Conservation (phyloP, 2,329 filamentous ascomycete species). For the Ascosphaera acerosa region DNA sequence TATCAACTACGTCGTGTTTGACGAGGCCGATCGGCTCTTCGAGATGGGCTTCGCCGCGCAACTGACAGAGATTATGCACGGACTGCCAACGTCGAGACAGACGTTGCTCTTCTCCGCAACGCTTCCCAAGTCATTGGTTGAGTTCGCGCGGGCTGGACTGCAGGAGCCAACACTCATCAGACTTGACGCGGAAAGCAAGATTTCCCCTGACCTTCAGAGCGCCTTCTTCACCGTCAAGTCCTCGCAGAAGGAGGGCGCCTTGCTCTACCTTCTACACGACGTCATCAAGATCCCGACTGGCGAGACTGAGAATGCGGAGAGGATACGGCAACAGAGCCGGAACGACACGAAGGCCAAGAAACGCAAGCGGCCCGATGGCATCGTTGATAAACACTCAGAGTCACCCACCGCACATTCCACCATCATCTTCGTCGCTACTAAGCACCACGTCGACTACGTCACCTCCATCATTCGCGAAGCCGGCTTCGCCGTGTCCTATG, state of each 20-base stretch:
- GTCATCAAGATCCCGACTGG: slow-evolving; percentile 75
- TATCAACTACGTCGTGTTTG: slow-evolving; percentile 84
- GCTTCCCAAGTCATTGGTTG: slow-evolving; percentile 74
- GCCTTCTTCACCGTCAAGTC: slow-evolving; percentile 88
- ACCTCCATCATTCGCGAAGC: slow-evolving; percentile 51
- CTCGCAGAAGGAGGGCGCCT: slow-evolving; percentile 75
- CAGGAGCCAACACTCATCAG: slow-evolving; percentile 81
- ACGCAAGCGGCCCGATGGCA: slow-evolving; percentile 24
- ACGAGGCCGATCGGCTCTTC: slow-evolving; percentile 89
- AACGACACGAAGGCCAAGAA: slow-evolving; percentile 17
- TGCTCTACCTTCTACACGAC: slow-evolving; percentile 71
- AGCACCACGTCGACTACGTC: slow-evolving; percentile 92
- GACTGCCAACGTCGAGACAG: slow-evolving; percentile 59
- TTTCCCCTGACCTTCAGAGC: slow-evolving; percentile 85
- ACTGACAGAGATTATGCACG: slow-evolving; percentile 74
- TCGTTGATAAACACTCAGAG: slow-evolving; percentile 29
- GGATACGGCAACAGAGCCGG: slow-evolving; percentile 21
- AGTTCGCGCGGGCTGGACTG: slow-evolving; percentile 79
- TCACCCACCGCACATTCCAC: slow-evolving; percentile 77
- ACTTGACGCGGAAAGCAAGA: slow-evolving; percentile 81
- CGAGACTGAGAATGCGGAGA: slow-evolving; percentile 26
- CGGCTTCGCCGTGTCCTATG: slow-evolving; percentile 78
- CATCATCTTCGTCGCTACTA: slow-evolving; percentile 82
- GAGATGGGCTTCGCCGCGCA: slow-evolving; percentile 97
- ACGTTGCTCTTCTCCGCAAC: slow-evolving; percentile 91